A percentile compares a stretch with the other conserved stretches of the same genome.
phyloP scores from a whole-genome alignment of 805 yeast genomes.

The Pichia deserticola region DNA sequence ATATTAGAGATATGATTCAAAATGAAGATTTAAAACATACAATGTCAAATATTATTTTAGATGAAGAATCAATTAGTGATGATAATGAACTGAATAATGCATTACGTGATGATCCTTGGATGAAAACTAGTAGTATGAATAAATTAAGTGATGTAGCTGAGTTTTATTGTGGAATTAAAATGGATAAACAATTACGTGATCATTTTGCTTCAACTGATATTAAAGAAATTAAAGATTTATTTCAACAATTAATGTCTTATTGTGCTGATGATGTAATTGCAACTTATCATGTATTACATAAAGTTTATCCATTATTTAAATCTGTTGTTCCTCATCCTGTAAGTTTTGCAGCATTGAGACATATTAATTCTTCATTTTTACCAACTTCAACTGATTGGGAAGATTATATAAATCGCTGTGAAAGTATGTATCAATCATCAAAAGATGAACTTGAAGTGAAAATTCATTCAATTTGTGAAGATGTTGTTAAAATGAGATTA shows the following conservation, averaged over 20 bases:
- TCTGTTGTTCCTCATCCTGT: conserved; percentile 86
- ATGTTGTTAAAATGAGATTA: conserved; percentile 38
- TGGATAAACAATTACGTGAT: conserved; percentile 66
- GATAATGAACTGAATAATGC: conserved; percentile 7
- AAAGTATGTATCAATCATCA: conserved; percentile 53
- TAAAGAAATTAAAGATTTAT: conserved; percentile 44
- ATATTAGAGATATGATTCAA: conserved; percentile 15
- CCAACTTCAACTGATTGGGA: conserved; percentile 78
- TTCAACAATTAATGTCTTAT: conserved; percentile 59
- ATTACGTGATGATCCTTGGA: conserved; percentile 76
- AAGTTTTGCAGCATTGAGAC: conserved; percentile 78
- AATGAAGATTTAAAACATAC: conserved; percentile 23
- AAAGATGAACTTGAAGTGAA: conserved; percentile 49
- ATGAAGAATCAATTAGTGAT: conserved; percentile 25
- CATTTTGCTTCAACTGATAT: conserved; percentile 51
- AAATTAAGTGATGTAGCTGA: conserved; percentile 73
- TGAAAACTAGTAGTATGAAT: conserved; percentile 66
- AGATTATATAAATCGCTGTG: conserved; percentile 61
- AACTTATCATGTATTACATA: conserved; percentile 62
- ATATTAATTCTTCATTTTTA: conserved; percentile 63
- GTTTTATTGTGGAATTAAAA: conserved; percentile 61
- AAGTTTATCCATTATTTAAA: conserved; percentile 62
- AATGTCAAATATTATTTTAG: conserved; percentile 24
- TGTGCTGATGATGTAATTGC: conserved; percentile 81
- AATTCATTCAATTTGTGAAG: conserved; percentile 52